Evolutionary conservation across 2,329 filamentous ascomycete genomes (phyloP).

Genomic region (Camptophora hylomeconis): DNA sequence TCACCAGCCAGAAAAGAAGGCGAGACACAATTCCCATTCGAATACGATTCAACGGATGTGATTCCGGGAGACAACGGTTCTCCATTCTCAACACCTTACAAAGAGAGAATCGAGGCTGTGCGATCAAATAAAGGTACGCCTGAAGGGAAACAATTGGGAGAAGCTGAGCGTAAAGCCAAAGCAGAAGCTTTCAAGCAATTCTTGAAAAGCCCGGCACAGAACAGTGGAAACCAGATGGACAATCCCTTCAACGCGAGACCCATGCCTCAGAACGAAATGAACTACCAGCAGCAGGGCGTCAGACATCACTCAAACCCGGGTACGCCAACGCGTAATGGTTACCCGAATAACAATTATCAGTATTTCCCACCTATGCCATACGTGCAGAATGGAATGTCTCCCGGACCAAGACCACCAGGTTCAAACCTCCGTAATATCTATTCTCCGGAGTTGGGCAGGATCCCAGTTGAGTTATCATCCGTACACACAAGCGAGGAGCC

Average conservation of each 20-base stretch:
- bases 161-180: slow-evolving; percentile 29
- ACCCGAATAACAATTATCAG: slow-evolving; percentile 4
- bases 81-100: slow-evolving; percentile 50
- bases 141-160: slow-evolving; percentile 20
- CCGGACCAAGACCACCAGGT: background rate
- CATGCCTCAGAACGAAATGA: slow-evolving; percentile 5
- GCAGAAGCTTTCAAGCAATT: slow-evolving; percentile 33
- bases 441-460: background rate
- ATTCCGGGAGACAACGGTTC: slow-evolving; percentile 39
- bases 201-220: slow-evolving; percentile 24
- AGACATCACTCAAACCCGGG: slow-evolving; percentile 8
- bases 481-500: slow-evolving; percentile 11
- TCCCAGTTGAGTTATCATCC: slow-evolving; percentile 8
- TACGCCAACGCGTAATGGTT: slow-evolving; percentile 7
- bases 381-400: slow-evolving; percentile 1
- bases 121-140: slow-evolving; percentile 25
- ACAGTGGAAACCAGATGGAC: slow-evolving; percentile 8
- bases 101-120: slow-evolving; percentile 32
- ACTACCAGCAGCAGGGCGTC: slow-evolving; percentile 3
- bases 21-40: slow-evolving; percentile 51
- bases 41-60: slow-evolving; percentile 48
- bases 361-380: slow-evolving; percentile 4
- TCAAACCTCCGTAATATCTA: slow-evolving; percentile 3
- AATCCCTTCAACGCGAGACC: slow-evolving; percentile 18
- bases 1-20: slow-evolving; percentile 33